These are phyloP conservation scores for Spongispora temasekensis DNA, from an alignment of 1,284 basidiomycete genomes.

Conservation along the genomic window DNA sequence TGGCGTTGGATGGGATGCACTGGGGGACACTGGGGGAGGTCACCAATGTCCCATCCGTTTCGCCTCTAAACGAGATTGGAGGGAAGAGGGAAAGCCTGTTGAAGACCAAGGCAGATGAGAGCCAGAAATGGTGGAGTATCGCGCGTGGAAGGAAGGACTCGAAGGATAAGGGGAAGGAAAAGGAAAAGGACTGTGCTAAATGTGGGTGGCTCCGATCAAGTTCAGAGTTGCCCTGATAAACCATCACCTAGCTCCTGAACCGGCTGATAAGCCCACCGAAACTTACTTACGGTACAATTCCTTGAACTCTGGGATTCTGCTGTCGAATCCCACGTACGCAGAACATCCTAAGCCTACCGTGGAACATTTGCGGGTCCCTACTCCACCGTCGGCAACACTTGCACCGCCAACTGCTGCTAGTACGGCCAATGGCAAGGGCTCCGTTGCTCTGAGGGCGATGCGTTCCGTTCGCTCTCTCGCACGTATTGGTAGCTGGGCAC, in stretches of 20 bases:
- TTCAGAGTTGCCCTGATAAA: slow-evolving; percentile 14
- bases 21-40: slow-evolving; percentile 64
- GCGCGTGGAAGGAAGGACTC: slow-evolving; percentile 69
- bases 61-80: slow-evolving; percentile 35
- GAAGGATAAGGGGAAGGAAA: slow-evolving; percentile 52
- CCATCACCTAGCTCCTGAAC: slow-evolving; percentile 48
- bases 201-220: slow-evolving; percentile 37
- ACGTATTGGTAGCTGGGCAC: slow-evolving; percentile 69
- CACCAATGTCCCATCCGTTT: slow-evolving; percentile 52
- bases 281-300: slow-evolving; percentile 60
- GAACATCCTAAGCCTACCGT: slow-evolving; percentile 11
- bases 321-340: slow-evolving; percentile 28
- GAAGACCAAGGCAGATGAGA: slow-evolving; percentile 54
- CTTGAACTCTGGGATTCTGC: slow-evolving; percentile 58
- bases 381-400: slow-evolving; percentile 18
- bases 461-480: slow-evolving; percentile 71
- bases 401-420: slow-evolving; percentile 28
- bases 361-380: slow-evolving; percentile 19
- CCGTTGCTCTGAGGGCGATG: slow-evolving; percentile 77
- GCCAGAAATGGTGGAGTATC: slow-evolving; percentile 79
- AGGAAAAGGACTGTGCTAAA: slow-evolving; percentile 40
- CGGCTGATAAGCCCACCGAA: slow-evolving; percentile 30
- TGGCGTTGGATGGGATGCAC: slow-evolving; percentile 58
- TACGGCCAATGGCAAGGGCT: slow-evolving; percentile 39
- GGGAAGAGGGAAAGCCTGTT: slow-evolving; percentile 23